Evolutionary conservation across 805 yeast species (phyloP), one percentile per base, ranked within the genome.

Genomic region (Ogataea trehalophila): DNA sequence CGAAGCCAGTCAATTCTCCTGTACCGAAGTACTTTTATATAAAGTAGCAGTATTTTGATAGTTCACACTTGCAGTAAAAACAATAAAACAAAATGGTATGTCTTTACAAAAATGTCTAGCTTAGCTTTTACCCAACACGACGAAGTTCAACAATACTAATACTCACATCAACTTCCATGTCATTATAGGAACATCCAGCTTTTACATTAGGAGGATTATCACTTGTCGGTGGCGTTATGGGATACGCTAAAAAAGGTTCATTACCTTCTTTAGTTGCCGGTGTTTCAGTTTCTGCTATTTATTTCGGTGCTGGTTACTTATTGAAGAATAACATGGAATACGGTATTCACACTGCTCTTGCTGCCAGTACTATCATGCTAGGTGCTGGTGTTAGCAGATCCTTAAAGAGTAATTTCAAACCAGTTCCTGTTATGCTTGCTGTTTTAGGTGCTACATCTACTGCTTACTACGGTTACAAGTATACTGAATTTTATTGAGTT

Each of bases 261-360:
- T 60, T 83, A 35, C 95, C 95, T 20, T 88, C 96, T 0, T 73
- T 91, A 46, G 68, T 80, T 42, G 96, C 92, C 1, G 97, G 97
- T 37, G 53, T 78, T 9, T 66, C 81, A 1, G 71, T 86, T 52
- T 74, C 85, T 14, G 70, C 77, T 2, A 60, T 80, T 26, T 86
- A 77, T 61, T 86, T 85, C n/a, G 61, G 72, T 48, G 83, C 89
- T 2, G 92, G 95, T 16, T 87, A 88, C 66, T 73, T 91, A 54
- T 70, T 89, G 51, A 76, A 79, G 54, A 70, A 82, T 46, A 87
- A 88, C 62, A 81, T 80, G 51, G 90, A 87, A 61, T 79, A 79
- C 67, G 97, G 97, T 39, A 74, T 91, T 54, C 91, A 87, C 62
- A 63, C 85, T 16, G 96, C 96, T 0, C 68, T 90, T 46, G 85